Evolutionary conservation across 169 alveolate species (phyloP).

Genomic region (Eimeria tenella): DNA sequence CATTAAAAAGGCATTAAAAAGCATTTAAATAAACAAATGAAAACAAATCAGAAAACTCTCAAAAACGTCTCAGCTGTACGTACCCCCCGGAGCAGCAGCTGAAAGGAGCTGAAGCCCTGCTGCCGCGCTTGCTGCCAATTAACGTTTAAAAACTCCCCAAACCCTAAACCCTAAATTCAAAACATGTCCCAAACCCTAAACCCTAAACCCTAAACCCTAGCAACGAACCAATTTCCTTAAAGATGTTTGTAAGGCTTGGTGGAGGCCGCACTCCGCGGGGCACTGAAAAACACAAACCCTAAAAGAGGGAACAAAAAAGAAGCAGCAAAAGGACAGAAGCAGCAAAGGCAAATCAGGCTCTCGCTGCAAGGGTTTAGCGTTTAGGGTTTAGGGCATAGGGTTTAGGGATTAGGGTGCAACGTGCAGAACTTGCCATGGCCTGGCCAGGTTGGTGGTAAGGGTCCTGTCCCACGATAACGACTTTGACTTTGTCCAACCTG

Average conservation of each 20-base stretch:
- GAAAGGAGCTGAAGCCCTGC: no score
- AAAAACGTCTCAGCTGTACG: no score
- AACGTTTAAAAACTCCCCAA: no score
- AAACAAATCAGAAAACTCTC: no score
- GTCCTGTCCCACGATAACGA: conserved; percentile 99
- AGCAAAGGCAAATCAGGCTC: not conserved
- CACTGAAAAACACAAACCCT: conserved; percentile 98
- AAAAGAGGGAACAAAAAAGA: conserved; percentile 22
- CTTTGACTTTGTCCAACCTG: conserved; percentile 92
- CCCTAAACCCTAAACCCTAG: conserved; percentile 19
- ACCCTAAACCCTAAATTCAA: no score
- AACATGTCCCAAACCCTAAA: no score
- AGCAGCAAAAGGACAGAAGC: not conserved
- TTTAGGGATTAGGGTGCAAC: not conserved
- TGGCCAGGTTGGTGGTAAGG: conserved; percentile 98
- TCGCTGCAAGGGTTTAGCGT: not conserved
- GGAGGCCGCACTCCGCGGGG: conserved; percentile 96
- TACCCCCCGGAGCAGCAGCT: no score
- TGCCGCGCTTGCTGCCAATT: no score
- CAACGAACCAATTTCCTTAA: conserved; percentile 93
- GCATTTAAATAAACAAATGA: not conserved
- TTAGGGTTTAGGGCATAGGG: not conserved
- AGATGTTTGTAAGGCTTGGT: conserved; percentile 98
- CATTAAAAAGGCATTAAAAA: no score
- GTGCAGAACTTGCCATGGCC: conserved; percentile 90